phyloP scores from a whole-genome alignment of 441 rosid species.

The Daphne laureola region DNA sequence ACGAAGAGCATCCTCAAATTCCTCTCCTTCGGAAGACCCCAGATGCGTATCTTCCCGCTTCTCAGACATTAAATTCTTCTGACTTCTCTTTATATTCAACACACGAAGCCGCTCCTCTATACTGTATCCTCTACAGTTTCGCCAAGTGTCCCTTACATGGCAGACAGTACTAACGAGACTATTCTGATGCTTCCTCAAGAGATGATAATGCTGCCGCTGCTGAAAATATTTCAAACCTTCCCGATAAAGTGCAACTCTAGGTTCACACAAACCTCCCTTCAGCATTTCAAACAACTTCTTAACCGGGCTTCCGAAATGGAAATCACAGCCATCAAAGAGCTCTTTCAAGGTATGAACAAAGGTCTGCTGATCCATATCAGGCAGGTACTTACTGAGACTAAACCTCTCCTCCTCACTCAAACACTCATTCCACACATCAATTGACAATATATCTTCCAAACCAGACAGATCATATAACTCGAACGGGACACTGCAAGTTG shows the following conservation, averaged over 20 bases:
- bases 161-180: conserved; percentile 64
- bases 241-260: conserved; percentile 83
- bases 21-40: conserved; percentile 59
- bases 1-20: conserved; percentile 50
- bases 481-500: conserved; percentile 80
- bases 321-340: conserved; percentile 65
- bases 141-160: conserved; percentile 89
- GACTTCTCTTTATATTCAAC: conserved; percentile 74
- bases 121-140: conserved; percentile 69
- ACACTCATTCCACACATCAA: conserved; percentile 92
- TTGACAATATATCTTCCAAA: conserved; percentile 70
- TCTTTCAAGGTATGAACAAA: conserved; percentile 64
- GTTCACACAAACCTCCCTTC: conserved; percentile 93
- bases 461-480: conserved; percentile 79
- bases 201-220: conserved; percentile 75
- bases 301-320: conserved; percentile 89
- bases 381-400: conserved; percentile 60
- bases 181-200: conserved; percentile 81
- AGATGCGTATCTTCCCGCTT: conserved; percentile 56
- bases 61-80: conserved; percentile 75
- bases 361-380: conserved; percentile 76
- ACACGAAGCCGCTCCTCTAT: conserved; percentile 89
- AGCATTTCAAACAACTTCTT: conserved; percentile 78
- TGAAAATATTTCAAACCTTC: conserved; percentile 69
- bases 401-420: conserved; percentile 80